Base-by-base conservation (phyloP, 2,329 filamentous ascomycete species). In the Clarireedia homoeocarpa region DNA sequence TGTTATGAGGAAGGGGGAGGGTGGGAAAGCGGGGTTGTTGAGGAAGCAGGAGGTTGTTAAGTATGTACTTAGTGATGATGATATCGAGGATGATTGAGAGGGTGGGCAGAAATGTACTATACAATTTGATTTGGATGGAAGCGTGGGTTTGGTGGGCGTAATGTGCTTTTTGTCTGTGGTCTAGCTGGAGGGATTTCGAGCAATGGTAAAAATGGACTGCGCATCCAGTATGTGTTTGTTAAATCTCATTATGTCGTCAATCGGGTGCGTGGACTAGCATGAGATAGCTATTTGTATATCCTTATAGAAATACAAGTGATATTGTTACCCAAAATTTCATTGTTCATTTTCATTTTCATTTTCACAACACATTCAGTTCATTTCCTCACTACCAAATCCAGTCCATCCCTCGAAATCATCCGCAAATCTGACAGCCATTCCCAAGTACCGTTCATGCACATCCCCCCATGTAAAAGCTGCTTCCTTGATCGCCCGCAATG, bases 1-100 rank as follows among this genome's bases (percentile, higher is more conserved):
- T 26, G 17, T 3, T 3, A 65, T 64, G 60, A 59, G 62, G 61
- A 61, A 56, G 57, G 39, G 65, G 61, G 27, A 56, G 42, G 44
- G 58, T 57, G 40, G 55, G 42, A 52, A 58, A 59, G 7, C 27
- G 20, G 48, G 39, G 9, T 14, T 66, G 26, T 57, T 62, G 7
- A 42, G 64, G 24, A 51, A 57, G 51, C 59, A 66, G 50, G 44
- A 34, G 60, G 73, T 83, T 59, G 82, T 84, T 69, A 87, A 85
- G 64, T 72, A 91, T 61, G 81, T 89, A 46, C 72, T 92, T 42
- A 89, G 85, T 63, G 89, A 94, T 66, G 89, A 94, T 71, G 89
- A 94, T 74, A 92, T 94, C 67, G 87, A 91, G 69, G 88, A 91
- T 62, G 64, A 68, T 62, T 66, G 51, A 63, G n/a, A 17, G 20